phyloP scores from a whole-genome alignment of 2,329 filamentous ascomycete genomes.

The Colletotrichum sp. region DNA sequence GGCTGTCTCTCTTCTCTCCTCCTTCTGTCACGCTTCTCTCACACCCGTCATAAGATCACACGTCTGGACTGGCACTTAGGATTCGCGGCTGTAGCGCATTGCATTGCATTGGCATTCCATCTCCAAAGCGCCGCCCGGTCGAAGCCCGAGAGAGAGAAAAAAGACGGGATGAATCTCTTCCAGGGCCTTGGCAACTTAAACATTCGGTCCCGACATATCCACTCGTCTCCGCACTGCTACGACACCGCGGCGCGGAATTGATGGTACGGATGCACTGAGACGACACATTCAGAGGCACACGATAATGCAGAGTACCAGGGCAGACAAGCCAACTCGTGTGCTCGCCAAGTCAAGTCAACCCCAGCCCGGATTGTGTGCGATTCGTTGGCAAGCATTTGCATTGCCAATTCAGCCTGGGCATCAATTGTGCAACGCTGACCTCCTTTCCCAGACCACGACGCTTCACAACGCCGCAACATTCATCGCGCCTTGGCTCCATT shows the following conservation, averaged over 20 bases:
- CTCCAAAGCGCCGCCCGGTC: constrained; percentile 8
- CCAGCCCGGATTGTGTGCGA: not conserved
- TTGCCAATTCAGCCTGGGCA: not conserved
- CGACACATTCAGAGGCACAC: not conserved
- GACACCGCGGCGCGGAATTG: not conserved
- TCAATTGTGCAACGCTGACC: not conserved
- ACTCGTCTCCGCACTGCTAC: constrained; percentile 3
- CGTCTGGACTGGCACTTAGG: not conserved
- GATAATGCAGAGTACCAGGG: not conserved
- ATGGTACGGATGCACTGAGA: not conserved
- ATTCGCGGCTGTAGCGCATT: not conserved
- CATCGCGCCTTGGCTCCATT: not conserved
- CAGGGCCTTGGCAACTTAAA: constrained; percentile 3
- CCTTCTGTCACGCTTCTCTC: not conserved
- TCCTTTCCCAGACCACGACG: not conserved
- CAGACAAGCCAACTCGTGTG: not conserved
- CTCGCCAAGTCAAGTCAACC: not conserved
- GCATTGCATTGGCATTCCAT: constrained; percentile 1
- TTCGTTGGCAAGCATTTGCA: not conserved
- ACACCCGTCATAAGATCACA: not conserved
- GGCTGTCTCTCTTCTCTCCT: not conserved
- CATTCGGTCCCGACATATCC: constrained; percentile 17
- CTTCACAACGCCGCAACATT: not conserved
- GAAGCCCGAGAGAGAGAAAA: not conserved
- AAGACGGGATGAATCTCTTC: constrained; percentile 19